Evolutionary conservation across 2,329 filamentous ascomycete species (phyloP).

Genomic region (Neonectria magnoliae): DNA sequence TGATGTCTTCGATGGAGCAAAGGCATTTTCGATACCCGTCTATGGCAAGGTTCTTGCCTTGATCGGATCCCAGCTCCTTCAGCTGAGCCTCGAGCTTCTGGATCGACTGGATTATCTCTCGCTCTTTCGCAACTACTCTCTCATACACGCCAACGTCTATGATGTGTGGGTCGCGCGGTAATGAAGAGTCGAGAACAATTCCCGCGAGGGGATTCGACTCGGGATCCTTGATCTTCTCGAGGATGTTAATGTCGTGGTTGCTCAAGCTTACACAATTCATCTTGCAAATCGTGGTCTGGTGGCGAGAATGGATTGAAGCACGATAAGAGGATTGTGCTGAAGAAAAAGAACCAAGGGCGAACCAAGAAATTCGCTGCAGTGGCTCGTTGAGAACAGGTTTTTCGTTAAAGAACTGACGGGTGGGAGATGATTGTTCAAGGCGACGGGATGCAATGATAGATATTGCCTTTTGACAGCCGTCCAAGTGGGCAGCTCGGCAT

Average conservation of each 20-base stretch:
- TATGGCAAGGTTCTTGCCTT: constrained; percentile 50
- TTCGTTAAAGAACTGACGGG: not conserved
- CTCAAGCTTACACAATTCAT: constrained; percentile 65
- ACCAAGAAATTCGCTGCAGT: constrained; percentile 4
- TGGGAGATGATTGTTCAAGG: constrained; percentile 12
- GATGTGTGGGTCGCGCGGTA: constrained; percentile 68
- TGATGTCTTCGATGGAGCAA: constrained; percentile 62
- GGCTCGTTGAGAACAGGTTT: constrained; percentile 4
- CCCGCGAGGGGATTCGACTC: constrained; percentile 67
- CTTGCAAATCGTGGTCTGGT: constrained; percentile 23
- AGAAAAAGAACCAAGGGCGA: not conserved
- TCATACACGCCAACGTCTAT: constrained; percentile 62
- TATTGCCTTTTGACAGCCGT: constrained; percentile 2
- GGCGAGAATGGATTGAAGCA: constrained; percentile 1
- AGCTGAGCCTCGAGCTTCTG: constrained; percentile 66
- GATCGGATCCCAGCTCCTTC: constrained; percentile 52
- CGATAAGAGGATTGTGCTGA: constrained; percentile 1
- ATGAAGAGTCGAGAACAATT: constrained; percentile 63
- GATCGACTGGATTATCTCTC: constrained; percentile 63
- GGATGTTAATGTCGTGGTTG: constrained; percentile 67
- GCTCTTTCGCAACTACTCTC: constrained; percentile 60
- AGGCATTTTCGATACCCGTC: constrained; percentile 60
- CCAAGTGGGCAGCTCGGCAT: constrained; percentile 6
- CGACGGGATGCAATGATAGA: constrained; percentile 9
- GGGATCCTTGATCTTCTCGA: constrained; percentile 74